Evolutionary conservation across 352 stramenopile genomes (phyloP).

Genomic region (Aphanomyces stellatus): DNA sequence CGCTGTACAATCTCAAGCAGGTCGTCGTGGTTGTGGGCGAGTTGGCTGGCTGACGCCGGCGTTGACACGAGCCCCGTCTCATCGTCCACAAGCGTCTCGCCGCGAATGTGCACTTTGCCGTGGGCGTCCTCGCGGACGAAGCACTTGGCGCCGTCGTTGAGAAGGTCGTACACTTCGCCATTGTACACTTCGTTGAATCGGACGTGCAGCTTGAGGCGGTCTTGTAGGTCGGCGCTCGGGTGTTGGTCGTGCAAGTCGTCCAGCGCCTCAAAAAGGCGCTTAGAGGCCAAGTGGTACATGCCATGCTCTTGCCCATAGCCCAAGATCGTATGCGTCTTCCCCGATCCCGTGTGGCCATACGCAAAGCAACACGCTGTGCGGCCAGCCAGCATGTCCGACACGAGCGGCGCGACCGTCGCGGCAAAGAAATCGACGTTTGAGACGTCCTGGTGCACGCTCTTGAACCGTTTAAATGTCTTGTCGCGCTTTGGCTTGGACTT

Average conservation of each 20-base stretch:
- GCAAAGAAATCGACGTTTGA: conserved; percentile 30
- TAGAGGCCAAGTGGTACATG: conserved; percentile 32
- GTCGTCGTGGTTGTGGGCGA: conserved; percentile 19
- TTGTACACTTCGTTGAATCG: conserved; percentile 57
- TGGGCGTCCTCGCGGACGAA: conserved; percentile 42
- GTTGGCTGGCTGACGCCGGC: conserved; percentile 28
- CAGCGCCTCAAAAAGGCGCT: conserved; percentile 28
- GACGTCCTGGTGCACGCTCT: background rate
- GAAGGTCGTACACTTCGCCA: conserved; percentile 42
- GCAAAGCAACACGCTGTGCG: conserved; percentile 44
- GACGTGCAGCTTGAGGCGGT: conserved; percentile 31
- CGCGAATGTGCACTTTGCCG: conserved; percentile 39
- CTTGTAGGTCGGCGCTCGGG: background rate
- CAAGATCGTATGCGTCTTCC: conserved; percentile 61
- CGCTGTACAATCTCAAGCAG: conserved; percentile 25
- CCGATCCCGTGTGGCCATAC: conserved; percentile 49
- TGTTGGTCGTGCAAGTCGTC: background rate
- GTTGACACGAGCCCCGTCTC: conserved; percentile 41
- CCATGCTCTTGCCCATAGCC: conserved; percentile 35
- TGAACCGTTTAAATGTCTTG: conserved; percentile 5
- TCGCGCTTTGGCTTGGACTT: conserved; percentile 14
- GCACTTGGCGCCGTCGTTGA: conserved; percentile 33
- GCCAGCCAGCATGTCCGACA: conserved; percentile 24
- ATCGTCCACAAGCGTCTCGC: conserved; percentile 33
- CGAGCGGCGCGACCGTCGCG: conserved; percentile 26